These are phyloP conservation scores for Myriangium duriaei DNA, from an alignment of 2,329 filamentous ascomycete genomes.

Conservation along the genomic window DNA sequence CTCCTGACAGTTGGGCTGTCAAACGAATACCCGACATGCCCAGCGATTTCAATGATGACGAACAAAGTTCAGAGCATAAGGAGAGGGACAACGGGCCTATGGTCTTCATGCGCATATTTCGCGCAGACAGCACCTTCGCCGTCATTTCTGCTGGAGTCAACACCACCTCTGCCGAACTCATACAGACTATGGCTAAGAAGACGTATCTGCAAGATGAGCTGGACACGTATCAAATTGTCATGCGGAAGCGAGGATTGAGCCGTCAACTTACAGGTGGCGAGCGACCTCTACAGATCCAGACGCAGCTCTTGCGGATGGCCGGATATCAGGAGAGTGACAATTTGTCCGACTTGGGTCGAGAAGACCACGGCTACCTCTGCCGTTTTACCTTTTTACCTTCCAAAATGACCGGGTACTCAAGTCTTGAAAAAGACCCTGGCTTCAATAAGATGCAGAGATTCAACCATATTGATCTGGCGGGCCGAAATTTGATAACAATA, in stretches of 20 bases:
- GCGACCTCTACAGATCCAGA: constrained; percentile 81
- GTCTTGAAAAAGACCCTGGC: constrained; percentile 62
- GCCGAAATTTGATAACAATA: constrained; percentile 84
- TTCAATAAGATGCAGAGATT: constrained; percentile 78
- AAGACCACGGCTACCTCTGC: constrained; percentile 94
- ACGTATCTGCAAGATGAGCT: constrained; percentile 81
- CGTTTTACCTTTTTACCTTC: constrained; percentile 90
- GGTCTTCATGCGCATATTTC: constrained; percentile 92
- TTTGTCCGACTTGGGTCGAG: constrained; percentile 84
- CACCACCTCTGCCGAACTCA: constrained; percentile 73
- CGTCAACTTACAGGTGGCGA: constrained; percentile 68
- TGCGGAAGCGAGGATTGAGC: constrained; percentile 83
- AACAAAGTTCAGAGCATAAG: constrained; percentile 4
- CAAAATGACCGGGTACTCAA: constrained; percentile 67
- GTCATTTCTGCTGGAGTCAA: constrained; percentile 77
- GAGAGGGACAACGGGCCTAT: constrained; percentile 62
- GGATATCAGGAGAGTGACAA: constrained; percentile 79
- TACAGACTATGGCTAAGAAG: constrained; percentile 86
- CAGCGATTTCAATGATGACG: constrained; percentile 22
- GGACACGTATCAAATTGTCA: constrained; percentile 89
- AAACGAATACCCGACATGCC: constrained; percentile 56
- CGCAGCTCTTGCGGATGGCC: constrained; percentile 76
- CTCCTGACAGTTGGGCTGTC: constrained; percentile 93
- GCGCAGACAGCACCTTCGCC: constrained; percentile 84
- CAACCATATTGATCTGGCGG: constrained; percentile 84